These are phyloP conservation scores for Emergomyces pasteurianus DNA, from an alignment of 2,329 filamentous ascomycete genomes.

Conservation along the genomic window DNA sequence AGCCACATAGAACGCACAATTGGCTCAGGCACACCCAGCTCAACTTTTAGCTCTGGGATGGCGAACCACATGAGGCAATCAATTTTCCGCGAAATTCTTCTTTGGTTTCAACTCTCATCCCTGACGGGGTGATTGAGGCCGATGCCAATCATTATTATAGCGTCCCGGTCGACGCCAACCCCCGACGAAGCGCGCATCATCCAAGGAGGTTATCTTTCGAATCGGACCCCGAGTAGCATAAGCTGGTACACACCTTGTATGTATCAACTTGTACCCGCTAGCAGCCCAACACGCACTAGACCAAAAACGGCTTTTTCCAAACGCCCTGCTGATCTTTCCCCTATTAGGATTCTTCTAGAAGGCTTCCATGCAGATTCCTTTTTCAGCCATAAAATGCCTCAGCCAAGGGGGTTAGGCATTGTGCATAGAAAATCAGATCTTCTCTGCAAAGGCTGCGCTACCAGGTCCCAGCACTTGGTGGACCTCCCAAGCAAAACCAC, in stretches of 20 bases:
- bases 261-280: background rate
- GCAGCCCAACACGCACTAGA: background rate
- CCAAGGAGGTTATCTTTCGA: background rate
- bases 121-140: background rate
- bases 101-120: background rate
- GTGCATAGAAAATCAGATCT: too few relatives aligned
- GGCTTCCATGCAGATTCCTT: constrained; percentile 3
- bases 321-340: background rate
- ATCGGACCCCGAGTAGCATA: background rate
- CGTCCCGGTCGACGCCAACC: background rate
- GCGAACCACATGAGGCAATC: too few relatives aligned
- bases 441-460: background rate
- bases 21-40: background rate
- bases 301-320: background rate
- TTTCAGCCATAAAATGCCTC: background rate
- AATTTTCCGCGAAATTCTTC: background rate
- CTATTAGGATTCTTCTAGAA: constrained; percentile 3
- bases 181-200: background rate
- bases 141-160: background rate
- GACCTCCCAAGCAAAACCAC: background rate
- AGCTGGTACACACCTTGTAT: background rate
- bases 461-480: background rate
- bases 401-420: too few relatives aligned
- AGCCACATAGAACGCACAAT: background rate
- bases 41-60: background rate